Evolutionary conservation across 768 basidiomycete genomes (phyloP).

Genomic region (Dacryopinax primogenitus): DNA sequence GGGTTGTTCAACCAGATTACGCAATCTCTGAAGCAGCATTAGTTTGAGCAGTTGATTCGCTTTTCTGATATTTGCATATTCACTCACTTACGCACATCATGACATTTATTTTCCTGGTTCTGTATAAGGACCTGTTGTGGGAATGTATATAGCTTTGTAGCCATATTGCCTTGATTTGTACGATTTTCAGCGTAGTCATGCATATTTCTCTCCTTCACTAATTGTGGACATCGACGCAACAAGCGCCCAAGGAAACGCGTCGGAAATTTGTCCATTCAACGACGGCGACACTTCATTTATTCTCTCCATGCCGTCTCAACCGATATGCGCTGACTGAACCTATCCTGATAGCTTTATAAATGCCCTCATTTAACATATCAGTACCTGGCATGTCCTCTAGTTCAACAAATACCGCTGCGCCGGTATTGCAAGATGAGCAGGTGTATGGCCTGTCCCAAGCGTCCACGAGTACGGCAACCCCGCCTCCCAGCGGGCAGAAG

Average conservation of each 20-base stretch:
- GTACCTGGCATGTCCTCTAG: no score
- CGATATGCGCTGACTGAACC: no score
- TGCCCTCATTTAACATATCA: no score
- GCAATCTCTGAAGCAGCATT: background rate
- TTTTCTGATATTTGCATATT: background rate
- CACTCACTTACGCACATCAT: background rate
- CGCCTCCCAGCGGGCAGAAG: background rate
- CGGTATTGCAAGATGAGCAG: no score
- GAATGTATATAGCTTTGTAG: conserved; percentile 3
- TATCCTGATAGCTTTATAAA: no score
- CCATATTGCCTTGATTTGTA: background rate
- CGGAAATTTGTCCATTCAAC: background rate
- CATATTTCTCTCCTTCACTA: background rate
- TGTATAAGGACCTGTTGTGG: background rate
- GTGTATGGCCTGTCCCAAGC: no score
- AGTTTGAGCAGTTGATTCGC: background rate
- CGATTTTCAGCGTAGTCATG: background rate
- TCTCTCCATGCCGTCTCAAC: no score
- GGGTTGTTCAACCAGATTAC: background rate
- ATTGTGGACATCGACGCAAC: background rate
- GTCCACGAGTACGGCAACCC: background rate
- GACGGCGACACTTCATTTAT: background rate
- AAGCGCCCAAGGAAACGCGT: background rate
- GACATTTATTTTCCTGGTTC: background rate
- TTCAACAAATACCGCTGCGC: no score